These are phyloP conservation scores for Venustampulla echinocandica DNA, from an alignment of 495 filamentous ascomycete genomes.

Conservation along the genomic window DNA sequence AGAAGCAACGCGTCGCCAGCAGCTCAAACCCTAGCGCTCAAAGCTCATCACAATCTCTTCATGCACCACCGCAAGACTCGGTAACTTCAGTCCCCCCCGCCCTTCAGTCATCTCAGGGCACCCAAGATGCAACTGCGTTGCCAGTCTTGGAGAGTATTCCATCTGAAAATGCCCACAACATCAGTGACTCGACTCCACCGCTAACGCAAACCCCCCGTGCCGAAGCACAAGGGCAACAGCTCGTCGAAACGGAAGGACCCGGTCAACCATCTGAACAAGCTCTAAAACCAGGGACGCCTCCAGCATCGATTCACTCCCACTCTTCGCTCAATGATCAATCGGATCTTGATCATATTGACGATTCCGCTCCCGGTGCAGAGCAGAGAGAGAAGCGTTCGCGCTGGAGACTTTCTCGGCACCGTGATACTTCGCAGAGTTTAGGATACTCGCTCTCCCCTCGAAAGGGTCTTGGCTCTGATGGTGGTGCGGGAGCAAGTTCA, in stretches of 20 bases:
- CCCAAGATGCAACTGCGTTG: constrained; percentile 17
- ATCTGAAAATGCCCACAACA: constrained; percentile 12
- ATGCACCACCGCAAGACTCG: constrained; percentile 28
- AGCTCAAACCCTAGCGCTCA: constrained; percentile 75
- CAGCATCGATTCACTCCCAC: constrained; percentile 59
- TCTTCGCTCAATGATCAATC: constrained; percentile 67
- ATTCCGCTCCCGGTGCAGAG: constrained; percentile 31
- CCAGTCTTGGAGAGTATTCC: constrained; percentile 20
- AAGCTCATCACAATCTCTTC: constrained; percentile 71
- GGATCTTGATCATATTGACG: constrained; percentile 63
- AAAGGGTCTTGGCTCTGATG: constrained; percentile 46
- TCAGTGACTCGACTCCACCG: constrained; percentile 19
- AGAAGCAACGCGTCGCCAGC: constrained; percentile 60
- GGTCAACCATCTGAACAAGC: constrained; percentile 10
- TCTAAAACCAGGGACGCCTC: constrained; percentile 48
- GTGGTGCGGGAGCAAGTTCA: constrained; percentile 58
- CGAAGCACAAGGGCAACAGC: constrained; percentile 8
- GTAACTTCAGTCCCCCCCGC: constrained; percentile 29
- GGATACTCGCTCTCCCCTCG: constrained; percentile 38
- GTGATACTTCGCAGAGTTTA: constrained; percentile 34
- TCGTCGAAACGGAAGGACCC: constrained; percentile 5
- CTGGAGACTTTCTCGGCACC: constrained; percentile 67
- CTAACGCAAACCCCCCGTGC: constrained; percentile 22
- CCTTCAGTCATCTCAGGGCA: constrained; percentile 18
- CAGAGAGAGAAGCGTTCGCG: constrained; percentile 59